Conservation (phyloP, 2,329 filamentous ascomycete species). For the Exophiala dermatitidis region DNA sequence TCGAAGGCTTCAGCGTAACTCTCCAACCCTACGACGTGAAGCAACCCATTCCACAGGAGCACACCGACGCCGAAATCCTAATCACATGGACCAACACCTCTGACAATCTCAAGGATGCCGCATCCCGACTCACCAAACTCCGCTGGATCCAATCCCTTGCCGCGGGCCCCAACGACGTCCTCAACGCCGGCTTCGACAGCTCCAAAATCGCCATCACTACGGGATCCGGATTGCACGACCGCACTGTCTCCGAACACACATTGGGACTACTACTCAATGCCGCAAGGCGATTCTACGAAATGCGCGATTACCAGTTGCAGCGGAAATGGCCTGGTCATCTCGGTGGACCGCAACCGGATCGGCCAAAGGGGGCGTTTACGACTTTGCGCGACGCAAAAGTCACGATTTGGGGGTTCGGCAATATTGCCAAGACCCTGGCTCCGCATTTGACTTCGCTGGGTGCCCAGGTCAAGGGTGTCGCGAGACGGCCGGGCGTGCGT, state of each 20-base stretch:
- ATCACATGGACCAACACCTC: constrained; percentile 57
- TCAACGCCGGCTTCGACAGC: constrained; percentile 53
- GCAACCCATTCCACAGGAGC: constrained; percentile 49
- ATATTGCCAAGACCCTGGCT: constrained; percentile 56
- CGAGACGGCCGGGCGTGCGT: constrained; percentile 50
- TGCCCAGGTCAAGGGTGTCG: constrained; percentile 53
- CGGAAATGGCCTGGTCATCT: constrained; percentile 55
- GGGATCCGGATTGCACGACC: constrained; percentile 57
- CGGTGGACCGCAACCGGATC: constrained; percentile 46
- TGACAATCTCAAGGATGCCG: constrained; percentile 54
- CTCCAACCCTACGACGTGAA: constrained; percentile 57
- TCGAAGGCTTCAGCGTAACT: constrained; percentile 53
- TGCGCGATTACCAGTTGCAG: constrained; percentile 54
- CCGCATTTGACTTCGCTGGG: constrained; percentile 51
- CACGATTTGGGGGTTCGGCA: constrained; percentile 59
- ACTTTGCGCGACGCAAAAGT: constrained; percentile 54
- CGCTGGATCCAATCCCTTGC: constrained; percentile 62
- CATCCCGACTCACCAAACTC: constrained; percentile 48
- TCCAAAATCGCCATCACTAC: constrained; percentile 50
- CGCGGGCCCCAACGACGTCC: constrained; percentile 59
- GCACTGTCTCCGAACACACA: constrained; percentile 58
- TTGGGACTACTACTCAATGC: constrained; percentile 42
- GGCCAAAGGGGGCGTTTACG: constrained; percentile 50
- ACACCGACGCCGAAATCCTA: constrained; percentile 54
- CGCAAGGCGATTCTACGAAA: constrained; percentile 23